Percentiles rank a stretch among this genome's conserved stretches.
Evolutionary conservation across 2,329 filamentous ascomycete genomes (phyloP).

Genomic region (Tolypocladium cylindrosporum): DNA sequence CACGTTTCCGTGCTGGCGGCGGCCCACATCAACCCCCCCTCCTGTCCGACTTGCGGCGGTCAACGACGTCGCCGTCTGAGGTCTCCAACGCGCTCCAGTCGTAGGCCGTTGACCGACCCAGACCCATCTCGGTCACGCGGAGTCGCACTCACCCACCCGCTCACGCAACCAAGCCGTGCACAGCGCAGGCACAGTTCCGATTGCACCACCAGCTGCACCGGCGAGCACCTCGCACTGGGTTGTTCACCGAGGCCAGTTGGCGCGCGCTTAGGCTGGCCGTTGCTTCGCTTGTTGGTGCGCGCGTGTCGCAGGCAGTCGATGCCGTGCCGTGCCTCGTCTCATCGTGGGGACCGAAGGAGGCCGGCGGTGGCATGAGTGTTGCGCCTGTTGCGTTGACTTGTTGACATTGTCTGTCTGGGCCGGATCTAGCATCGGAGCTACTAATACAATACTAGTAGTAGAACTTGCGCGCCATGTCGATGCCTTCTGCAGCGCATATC

Average conservation of each 20-base stretch:
- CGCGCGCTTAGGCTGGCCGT: not conserved
- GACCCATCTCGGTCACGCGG: not conserved
- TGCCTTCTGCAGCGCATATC: conserved; percentile 15
- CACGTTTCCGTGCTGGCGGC: not conserved
- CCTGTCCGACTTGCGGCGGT: not conserved
- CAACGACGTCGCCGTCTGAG: not conserved
- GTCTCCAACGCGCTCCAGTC: not conserved
- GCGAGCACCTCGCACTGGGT: not conserved
- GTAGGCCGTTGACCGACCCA: not conserved
- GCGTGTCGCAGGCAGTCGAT: not conserved
- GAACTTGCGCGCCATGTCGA: conserved; percentile 8
- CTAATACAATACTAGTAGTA: not conserved
- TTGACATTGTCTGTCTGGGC: not conserved
- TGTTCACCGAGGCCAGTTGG: not conserved
- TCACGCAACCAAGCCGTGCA: not conserved
- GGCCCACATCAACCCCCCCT: not conserved
- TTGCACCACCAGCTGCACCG: not conserved
- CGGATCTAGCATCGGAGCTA: not conserved
- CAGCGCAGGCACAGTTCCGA: not conserved
- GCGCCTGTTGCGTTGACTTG: not conserved
- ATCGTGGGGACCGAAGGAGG: conserved; percentile 1
- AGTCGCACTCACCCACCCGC: not conserved
- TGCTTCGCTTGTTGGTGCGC: not conserved
- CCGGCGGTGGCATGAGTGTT: not conserved
- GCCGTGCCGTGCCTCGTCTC: not conserved